A percentile compares a stretch with the other conserved stretches of the same genome.
Evolutionary conservation across 768 basidiomycete species (phyloP).

Genomic region (Lactifluus echinatus): DNA sequence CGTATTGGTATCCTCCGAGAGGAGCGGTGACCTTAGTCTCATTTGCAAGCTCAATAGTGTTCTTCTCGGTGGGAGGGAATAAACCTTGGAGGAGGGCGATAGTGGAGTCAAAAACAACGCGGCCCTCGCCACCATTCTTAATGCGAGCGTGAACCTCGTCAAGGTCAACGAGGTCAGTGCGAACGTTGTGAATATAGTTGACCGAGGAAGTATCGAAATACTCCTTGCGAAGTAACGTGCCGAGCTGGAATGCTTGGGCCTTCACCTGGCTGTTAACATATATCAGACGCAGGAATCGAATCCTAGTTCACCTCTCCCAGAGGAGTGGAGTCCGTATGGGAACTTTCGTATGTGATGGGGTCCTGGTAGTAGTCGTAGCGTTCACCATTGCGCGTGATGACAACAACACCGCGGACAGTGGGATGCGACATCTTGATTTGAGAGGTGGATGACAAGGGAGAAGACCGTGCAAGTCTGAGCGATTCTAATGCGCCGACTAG

Average conservation of each 20-base stretch:
- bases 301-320: slow-evolving; percentile 52
- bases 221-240: slow-evolving; percentile 48
- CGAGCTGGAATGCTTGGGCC: slow-evolving; percentile 63
- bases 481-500: not conserved
- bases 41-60: slow-evolving; percentile 72
- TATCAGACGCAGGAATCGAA: not conserved
- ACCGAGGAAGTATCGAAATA: slow-evolving; percentile 62
- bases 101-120: slow-evolving; percentile 81
- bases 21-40: slow-evolving; percentile 64
- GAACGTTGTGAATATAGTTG: slow-evolving; percentile 59
- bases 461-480: slow-evolving; percentile 19
- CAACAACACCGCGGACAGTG: slow-evolving; percentile 67
- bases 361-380: slow-evolving; percentile 62
- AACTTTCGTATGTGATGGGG: slow-evolving; percentile 54
- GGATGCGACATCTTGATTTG: slow-evolving; percentile 29
- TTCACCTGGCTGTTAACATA: slow-evolving; percentile 24
- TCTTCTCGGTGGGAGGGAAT: slow-evolving; percentile 69
- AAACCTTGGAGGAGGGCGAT: slow-evolving; percentile 80
- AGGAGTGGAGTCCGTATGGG: slow-evolving; percentile 62
- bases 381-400: slow-evolving; percentile 75
- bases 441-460: slow-evolving; percentile 8
- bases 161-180: slow-evolving; percentile 61
- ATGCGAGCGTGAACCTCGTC: slow-evolving; percentile 66
- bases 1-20: slow-evolving; percentile 78
- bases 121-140: slow-evolving; percentile 78